Base-by-base conservation (phyloP, 2,329 filamentous ascomycete species). In the Trichophyton benhamiae region DNA sequence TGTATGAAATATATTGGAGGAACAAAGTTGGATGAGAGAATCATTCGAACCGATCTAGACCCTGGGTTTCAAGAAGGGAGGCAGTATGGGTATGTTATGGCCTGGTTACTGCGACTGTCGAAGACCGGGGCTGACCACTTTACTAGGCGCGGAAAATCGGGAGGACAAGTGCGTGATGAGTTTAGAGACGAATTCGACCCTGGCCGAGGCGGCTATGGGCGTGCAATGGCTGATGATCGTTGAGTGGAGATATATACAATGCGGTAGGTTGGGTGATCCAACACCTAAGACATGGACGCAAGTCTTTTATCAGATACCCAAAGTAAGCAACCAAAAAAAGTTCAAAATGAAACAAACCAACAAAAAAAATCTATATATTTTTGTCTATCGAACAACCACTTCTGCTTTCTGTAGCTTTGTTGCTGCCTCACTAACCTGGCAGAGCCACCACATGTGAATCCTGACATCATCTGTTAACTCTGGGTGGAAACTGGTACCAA, bases 1-100 rank as follows among this genome's bases (percentile, higher is more conserved):
- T 97, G 92, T 76, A 87, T 99, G 86, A 99, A 97, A 77, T 99
- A 97, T 74, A 87, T 99, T 70, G 94, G 94, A 61, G 94, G 94
- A 62, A 99, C 94, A 41, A 99, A 99, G 79, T 83, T 99, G 53
- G 94, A 99, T 74, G 94, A 99, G 80, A 86, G 94, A 68, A 87
- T 99, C 71, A 96, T 99, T 71, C 83, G 94, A 63, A 96, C 92
- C 25, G 94, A 99, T 77, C 76, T 97, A 57, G 94, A 99, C 71
- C 91, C 95, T 36, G 94, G 94, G 1, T 99, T 99, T 68, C 86
- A 91, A 67, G 94, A 99, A 78, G 94, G 94, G 5, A 84, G 94
- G 63, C 94, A 99, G 77, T 99, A 96, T 73, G 94, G 91, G 76
- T 81, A 77, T 59, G 78, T 20, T 71, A 38, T 36, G 53, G 17